Evolutionary conservation across 257 asterid genomes (phyloP).

Genomic region (Gardenia jasminoides): DNA sequence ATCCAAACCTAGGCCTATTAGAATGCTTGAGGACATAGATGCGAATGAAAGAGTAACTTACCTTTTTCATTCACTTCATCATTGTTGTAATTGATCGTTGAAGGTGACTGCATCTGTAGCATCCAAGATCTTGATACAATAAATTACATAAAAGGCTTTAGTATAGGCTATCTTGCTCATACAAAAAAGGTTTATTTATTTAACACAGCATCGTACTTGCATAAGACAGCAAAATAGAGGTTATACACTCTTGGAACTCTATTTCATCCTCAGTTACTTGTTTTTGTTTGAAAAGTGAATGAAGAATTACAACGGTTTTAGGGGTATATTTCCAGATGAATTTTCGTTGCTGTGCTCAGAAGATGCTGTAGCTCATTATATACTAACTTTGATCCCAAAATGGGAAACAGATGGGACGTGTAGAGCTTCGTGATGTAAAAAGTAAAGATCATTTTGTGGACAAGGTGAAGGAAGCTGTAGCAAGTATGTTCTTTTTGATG

Average conservation of each 20-base stretch:
- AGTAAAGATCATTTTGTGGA: slow-evolving; percentile 57
- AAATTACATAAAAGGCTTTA: neutral
- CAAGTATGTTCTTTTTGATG: slow-evolving; percentile 44
- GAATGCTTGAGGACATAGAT: neutral
- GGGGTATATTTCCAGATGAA: neutral
- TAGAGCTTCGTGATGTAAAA: slow-evolving; percentile 62
- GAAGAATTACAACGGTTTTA: neutral
- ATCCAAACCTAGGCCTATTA: neutral
- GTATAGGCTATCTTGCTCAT: neutral
- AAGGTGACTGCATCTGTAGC: neutral
- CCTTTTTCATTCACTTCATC: neutral
- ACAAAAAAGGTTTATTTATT: neutral
- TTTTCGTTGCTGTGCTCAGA: neutral
- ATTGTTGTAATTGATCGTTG: neutral
- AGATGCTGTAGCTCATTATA: neutral
- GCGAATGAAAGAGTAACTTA: neutral
- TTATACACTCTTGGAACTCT: neutral
- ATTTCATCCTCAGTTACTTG: neutral
- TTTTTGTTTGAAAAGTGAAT: neutral
- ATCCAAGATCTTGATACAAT: neutral
- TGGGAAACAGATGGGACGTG: slow-evolving; percentile 64
- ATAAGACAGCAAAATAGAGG: neutral
- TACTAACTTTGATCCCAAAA: neutral
- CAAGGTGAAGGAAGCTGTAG: slow-evolving; percentile 67
- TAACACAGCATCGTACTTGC: neutral